Evolutionary conservation across 1,284 basidiomycete species (phyloP), one percentile per base, ranked within the genome.

Genomic region (Apiotrichum sp.): DNA sequence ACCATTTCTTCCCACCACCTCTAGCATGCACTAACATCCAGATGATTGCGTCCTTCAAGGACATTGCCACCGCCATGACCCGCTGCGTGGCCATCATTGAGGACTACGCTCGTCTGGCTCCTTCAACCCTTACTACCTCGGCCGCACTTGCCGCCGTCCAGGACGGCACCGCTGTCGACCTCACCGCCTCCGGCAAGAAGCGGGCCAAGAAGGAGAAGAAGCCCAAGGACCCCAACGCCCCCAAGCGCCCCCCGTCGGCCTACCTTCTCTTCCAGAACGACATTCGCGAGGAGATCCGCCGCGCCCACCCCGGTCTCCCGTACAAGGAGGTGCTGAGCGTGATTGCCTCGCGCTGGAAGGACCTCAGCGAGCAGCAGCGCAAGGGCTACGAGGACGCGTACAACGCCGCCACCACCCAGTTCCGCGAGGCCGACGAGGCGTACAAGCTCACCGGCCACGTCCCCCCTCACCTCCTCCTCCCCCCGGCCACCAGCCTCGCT

Each of bases 231-330:
- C 92, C 92, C 38, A 87, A 92, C 73, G 91, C 91, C 56, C 95
- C 95, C 43, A 97, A 96, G 77, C 86, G 92, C 14, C 92, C 95
- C 32, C 83, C 93, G 22, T 91, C 90, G 16, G 93, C 93, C 16
- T 98, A 97, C 79, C 85, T 98, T 71, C 80, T 96, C 66, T 98
- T 88, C 82, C 95, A 97, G 77, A 97, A 97, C 73, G 87, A 89
- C 44, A 82, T 93, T 58, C 86, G 93, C 67, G 83, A 85, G 61
- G 78, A 83, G 62, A 64, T 76, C 41, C 61, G 65, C 45, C 78
- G 78, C 47, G 77, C 81, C 64, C 78, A 88, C 71, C 87, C 88
- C 3, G 76, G 78, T 9, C 76, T 89, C 58, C 75, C 82, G 43
- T 86, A 93, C 70, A 77, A 81, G 53, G 90, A 93, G 60, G 77